A percentile compares a stretch with the other conserved stretches of the same genome.
Conservation (phyloP, 2,329 filamentous ascomycete genomes). For the Botrytis cinerea region DNA sequence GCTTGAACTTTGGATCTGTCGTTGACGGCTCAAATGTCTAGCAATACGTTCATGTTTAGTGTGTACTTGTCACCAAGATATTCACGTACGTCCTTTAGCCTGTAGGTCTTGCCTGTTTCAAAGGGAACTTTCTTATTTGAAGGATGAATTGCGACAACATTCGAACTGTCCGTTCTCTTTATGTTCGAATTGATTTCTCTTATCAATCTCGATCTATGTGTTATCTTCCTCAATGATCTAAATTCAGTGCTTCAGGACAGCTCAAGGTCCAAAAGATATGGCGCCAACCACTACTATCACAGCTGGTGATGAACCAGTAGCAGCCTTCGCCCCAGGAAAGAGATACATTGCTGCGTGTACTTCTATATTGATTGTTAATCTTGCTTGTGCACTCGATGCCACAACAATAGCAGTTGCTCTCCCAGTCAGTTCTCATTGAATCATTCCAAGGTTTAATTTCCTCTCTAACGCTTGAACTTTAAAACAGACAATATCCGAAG, state of each 20-base stretch:
- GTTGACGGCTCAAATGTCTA: neutral
- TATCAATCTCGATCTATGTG: neutral
- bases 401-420: constrained; percentile 52
- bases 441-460: neutral
- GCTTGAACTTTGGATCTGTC: neutral
- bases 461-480: constrained; percentile 29
- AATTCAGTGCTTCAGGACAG: neutral
- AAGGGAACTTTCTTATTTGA: neutral
- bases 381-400: constrained; percentile 66
- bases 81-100: neutral
- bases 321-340: neutral
- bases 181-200: neutral
- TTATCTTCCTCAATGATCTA: neutral
- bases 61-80: neutral
- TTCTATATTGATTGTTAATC: constrained; percentile 30
- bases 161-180: neutral
- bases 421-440: constrained; percentile 29
- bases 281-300: neutral
- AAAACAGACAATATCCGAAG: constrained; percentile 54
- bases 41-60: neutral
- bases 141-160: neutral
- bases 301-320: neutral
- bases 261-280: neutral
- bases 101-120: neutral
- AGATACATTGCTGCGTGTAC: constrained; percentile 15